These are phyloP conservation scores for Schizochytrium sp. DNA, from an alignment of 108 stramenopile species.

Conservation along the genomic window DNA sequence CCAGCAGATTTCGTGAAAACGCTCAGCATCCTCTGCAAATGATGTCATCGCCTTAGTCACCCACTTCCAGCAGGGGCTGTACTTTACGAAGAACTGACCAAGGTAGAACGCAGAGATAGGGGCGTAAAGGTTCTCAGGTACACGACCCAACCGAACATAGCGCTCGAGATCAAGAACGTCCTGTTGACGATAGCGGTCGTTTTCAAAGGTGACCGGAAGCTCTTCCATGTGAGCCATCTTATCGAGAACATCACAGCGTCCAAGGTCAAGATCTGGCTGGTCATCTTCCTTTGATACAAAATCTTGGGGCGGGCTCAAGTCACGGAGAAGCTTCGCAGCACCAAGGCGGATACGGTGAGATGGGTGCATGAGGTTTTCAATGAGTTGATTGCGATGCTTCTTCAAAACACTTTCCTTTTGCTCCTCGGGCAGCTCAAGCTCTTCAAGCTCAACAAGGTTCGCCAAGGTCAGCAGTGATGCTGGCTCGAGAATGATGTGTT, in stretches of 20 bases:
- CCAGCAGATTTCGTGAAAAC: slow-evolving; percentile 18
- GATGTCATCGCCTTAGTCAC: neutral
- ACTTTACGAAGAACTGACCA: slow-evolving; percentile 26
- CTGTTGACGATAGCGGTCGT: neutral
- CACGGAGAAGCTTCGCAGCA: neutral
- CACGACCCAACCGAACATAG: neutral
- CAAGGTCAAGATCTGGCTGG: neutral
- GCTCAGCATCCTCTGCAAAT: slow-evolving; percentile 27
- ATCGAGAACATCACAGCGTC: neutral
- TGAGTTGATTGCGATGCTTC: neutral
- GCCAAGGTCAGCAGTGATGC: neutral
- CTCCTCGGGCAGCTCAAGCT: neutral
- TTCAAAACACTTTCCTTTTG: neutral
- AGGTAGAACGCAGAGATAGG: slow-evolving; percentile 21
- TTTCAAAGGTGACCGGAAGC: slow-evolving; percentile 38
- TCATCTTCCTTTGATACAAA: neutral
- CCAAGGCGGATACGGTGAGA: slow-evolving; percentile 22
- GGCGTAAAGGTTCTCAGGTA: neutral
- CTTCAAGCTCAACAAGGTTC: slow-evolving; percentile 25
- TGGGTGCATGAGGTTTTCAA: slow-evolving; percentile 12
- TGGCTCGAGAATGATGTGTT: neutral
- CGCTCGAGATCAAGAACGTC: neutral
- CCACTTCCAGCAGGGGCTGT: slow-evolving; percentile 52
- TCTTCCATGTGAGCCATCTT: slow-evolving; percentile 31
- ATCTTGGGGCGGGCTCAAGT: neutral